Evolutionary conservation across 192 early-diverging fungal species (phyloP).

Genomic region (Rhizophagus sp.): DNA sequence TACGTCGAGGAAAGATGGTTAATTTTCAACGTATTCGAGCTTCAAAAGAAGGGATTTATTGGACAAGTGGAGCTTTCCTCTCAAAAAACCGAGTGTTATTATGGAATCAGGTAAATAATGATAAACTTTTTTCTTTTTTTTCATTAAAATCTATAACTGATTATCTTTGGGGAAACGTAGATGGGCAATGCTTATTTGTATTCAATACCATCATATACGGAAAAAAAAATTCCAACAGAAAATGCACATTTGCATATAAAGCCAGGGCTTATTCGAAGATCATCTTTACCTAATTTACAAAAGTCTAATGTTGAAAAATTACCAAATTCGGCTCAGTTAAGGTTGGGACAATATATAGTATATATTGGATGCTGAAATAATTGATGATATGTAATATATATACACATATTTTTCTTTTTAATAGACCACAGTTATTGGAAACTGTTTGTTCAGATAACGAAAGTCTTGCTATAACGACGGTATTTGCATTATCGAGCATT

Average conservation of each 20-base stretch:
- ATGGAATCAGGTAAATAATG: constrained; percentile 48
- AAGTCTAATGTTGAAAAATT: constrained; percentile 4
- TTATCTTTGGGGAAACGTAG: constrained; percentile 22
- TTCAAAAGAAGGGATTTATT: constrained; percentile 25
- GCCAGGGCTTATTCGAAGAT: background rate
- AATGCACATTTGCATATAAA: constrained; percentile 5
- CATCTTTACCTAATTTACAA: constrained; percentile 21
- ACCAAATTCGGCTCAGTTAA: background rate
- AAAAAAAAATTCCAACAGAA: constrained; percentile 4
- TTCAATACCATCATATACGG: constrained; percentile 14
- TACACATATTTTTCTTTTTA: background rate
- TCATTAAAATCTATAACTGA: background rate
- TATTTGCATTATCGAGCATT: background rate
- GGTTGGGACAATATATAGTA: background rate
- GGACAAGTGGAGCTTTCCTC: constrained; percentile 45
- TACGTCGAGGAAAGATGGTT: constrained; percentile 1
- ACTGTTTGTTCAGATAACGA: background rate
- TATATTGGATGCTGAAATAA: background rate
- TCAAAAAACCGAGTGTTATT: constrained; percentile 33
- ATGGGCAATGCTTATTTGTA: constrained; percentile 41
- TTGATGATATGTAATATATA: background rate
- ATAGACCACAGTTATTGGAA: constrained; percentile 24
- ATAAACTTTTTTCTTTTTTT: background rate
- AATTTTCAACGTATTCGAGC: constrained; percentile 23
- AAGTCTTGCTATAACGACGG: constrained; percentile 1